Base-by-base conservation (phyloP, 331 rosid species). In the Arachis monticola region DNA sequence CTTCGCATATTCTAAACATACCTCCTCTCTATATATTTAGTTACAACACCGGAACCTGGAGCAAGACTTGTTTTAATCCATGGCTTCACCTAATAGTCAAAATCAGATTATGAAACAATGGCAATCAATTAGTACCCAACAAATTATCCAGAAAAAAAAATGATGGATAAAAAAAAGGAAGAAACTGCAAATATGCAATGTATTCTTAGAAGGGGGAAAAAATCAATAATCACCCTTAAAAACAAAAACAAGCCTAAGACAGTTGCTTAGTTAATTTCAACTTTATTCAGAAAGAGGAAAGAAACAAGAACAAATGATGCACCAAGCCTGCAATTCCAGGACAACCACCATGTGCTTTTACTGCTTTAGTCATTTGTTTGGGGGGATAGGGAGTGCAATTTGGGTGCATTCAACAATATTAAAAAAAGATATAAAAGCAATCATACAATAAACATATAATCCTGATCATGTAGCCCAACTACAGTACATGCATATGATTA, bases 11-110 rank as follows among this genome's bases (percentile, higher is more conserved):
- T 76, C 66, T 44, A 46, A 42, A 73, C 64, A 44, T 76, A 91
- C 97, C 97, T 91, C 72, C 83, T 87, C 82, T 38, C 85, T 75
- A 91, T 82, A 84, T 91, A 91, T 83, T 91, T 91, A 6, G 97
- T 91, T 31, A 91, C 97, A 78, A 91, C 97, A 70, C 97, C 96
- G 72, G 97, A 91, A 73, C 97, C 97, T 4, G 97, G 96, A 61
- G 96, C 97, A 83, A 91, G 96, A 78, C 97, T 91, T 44, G 97
- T 91, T 85, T 91, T 91, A 63, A 91, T 79, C 97, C 97, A 91
- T 17, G 97, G 96, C 84, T 84, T 91, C 59, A 91, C 96, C 97
- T 91, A 68, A 65, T 63, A 82, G 63, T 77, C 70, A 68, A 75
- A 61, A 73, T 60, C 64, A 72, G 41, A 38, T 58, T 69, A 50